phyloP scores from a whole-genome alignment of 1,284 basidiomycete genomes.

The Peniophora sp. region DNA sequence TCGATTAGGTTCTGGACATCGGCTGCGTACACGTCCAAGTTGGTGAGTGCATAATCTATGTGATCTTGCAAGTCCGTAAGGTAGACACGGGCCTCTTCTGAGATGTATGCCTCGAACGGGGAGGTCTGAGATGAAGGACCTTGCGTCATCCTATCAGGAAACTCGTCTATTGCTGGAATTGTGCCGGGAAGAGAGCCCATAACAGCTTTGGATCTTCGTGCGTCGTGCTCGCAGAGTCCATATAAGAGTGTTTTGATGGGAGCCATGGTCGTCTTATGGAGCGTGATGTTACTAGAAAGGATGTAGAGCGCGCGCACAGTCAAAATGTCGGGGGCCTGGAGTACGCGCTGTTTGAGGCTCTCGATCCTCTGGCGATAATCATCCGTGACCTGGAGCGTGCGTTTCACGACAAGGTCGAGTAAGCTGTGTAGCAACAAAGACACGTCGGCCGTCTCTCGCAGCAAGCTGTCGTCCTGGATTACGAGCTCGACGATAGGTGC shows the following conservation, averaged over 20 bases:
- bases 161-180: conserved; percentile 18
- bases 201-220: conserved; percentile 53
- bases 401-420: conserved; percentile 60
- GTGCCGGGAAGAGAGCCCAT: conserved; percentile 28
- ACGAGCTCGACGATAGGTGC: conserved; percentile 22
- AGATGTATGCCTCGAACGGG: conserved; percentile 66
- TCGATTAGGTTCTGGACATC: conserved; percentile 64
- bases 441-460: conserved; percentile 52
- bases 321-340: conserved; percentile 51
- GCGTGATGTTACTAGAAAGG: conserved; percentile 57
- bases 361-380: conserved; percentile 54
- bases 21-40: conserved; percentile 60
- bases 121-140: too few relatives aligned
- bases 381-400: conserved; percentile 58
- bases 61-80: conserved; percentile 64
- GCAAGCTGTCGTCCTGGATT: conserved; percentile 45
- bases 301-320: conserved; percentile 62
- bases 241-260: conserved; percentile 63
- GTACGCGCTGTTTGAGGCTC: conserved; percentile 49
- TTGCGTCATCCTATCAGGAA: too few relatives aligned
- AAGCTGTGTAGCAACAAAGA: conserved; percentile 55
- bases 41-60: conserved; percentile 59
- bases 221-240: conserved; percentile 56
- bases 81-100: conserved; percentile 61
- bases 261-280: conserved; percentile 61